phyloP scores from a whole-genome alignment of 148 eudicot genomes.

The Gaultheria prostrata region DNA sequence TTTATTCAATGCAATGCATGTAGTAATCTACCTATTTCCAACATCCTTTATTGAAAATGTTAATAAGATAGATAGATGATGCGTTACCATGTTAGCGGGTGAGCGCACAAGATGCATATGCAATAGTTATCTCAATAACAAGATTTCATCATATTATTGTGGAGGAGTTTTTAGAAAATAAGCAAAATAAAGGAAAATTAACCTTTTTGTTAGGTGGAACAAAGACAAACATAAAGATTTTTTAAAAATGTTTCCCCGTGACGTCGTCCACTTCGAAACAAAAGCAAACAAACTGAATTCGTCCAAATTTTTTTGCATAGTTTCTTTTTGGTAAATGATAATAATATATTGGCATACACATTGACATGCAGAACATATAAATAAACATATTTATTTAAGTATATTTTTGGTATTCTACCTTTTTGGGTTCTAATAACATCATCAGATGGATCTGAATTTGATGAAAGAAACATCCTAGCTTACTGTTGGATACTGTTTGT shows the following conservation, averaged over 20 bases:
- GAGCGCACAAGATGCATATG: neutral
- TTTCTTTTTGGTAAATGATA: too few species aligned
- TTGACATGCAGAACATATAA: too few species aligned
- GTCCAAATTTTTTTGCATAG: too few species aligned
- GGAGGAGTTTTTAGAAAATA: too few species aligned
- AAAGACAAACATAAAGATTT: too few species aligned
- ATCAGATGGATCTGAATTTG: neutral
- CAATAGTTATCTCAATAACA: neutral
- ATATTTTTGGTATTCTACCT: neutral
- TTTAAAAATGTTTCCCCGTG: too few species aligned
- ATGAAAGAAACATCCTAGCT: neutral
- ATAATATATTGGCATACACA: too few species aligned
- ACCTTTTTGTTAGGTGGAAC: too few species aligned
- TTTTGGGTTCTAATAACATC: neutral
- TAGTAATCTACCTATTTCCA: neutral
- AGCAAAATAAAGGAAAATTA: too few species aligned
- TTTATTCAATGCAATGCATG: neutral
- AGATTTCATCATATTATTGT: neutral
- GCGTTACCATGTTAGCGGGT: neutral
- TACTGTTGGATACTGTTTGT: neutral
- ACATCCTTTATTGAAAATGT: neutral
- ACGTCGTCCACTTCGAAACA: too few species aligned
- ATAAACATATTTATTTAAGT: neutral
- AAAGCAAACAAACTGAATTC: too few species aligned
- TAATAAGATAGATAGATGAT: neutral